Conservation (phyloP, 306 rosid species). For the Gynostemma pentaphyllum region DNA sequence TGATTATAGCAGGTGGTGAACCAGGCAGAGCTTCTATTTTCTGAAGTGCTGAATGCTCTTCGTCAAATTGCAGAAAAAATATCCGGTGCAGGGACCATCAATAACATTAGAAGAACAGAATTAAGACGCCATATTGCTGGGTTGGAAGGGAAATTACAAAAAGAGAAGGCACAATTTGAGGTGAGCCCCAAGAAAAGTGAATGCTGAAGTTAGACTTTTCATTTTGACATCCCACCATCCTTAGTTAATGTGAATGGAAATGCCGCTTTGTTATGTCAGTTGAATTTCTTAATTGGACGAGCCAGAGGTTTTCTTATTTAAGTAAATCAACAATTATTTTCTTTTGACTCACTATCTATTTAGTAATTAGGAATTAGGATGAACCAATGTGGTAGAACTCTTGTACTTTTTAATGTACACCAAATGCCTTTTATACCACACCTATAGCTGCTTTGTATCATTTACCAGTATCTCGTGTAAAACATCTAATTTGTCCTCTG, state of each 20-base stretch:
- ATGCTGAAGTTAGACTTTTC: background rate
- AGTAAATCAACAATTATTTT: background rate
- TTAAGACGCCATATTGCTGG: constrained; percentile 49
- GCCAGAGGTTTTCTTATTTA: background rate
- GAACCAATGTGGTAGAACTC: background rate
- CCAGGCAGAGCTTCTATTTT: constrained; percentile 70
- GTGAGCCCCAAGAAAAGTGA: constrained; percentile 21
- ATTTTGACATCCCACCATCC: background rate
- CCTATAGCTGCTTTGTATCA: background rate
- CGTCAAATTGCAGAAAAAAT: constrained; percentile 56
- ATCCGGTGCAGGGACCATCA: constrained; percentile 3
- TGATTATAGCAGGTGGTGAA: constrained; percentile 50
- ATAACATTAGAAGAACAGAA: constrained; percentile 38
- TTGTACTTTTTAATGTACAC: background rate
- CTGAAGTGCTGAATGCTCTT: constrained; percentile 76
- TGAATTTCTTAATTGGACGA: background rate
- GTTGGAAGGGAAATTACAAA: constrained; percentile 61
- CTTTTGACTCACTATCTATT: background rate
- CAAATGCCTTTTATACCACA: background rate
- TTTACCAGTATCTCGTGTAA: background rate
- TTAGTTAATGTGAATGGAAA: background rate
- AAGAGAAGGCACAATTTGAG: constrained; percentile 84
- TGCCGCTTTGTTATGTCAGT: background rate
- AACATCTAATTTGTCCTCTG: background rate
- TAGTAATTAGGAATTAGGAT: background rate